Percentiles rank a stretch among this genome's conserved stretches.
These are phyloP conservation scores for Tetrapisispora namnaoensis DNA, from an alignment of 805 yeast genomes.

Conservation along the genomic window DNA sequence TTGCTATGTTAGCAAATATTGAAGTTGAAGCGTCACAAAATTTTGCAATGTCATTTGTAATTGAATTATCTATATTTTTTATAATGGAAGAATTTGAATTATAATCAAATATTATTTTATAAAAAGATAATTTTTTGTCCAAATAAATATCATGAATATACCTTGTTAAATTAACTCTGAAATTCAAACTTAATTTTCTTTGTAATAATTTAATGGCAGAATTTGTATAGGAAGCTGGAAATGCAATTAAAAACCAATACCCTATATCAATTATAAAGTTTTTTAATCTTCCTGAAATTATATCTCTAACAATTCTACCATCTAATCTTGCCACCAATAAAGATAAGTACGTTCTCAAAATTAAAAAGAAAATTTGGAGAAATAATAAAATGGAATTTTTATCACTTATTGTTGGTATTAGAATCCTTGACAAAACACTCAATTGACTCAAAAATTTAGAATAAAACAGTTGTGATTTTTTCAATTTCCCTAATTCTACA, in stretches of 20 bases:
- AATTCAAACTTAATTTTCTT: slow-evolving; percentile 65
- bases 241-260: slow-evolving; percentile 82
- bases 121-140: slow-evolving; percentile 71
- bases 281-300: slow-evolving; percentile 70
- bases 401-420: slow-evolving; percentile 66
- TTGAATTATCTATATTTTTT: slow-evolving; percentile 68
- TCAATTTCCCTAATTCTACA: slow-evolving; percentile 15
- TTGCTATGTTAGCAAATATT: slow-evolving; percentile 80
- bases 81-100: slow-evolving; percentile 33
- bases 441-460: slow-evolving; percentile 66
- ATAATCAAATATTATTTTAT: slow-evolving; percentile 60
- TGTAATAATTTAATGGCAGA: slow-evolving; percentile 79
- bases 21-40: slow-evolving; percentile 77
- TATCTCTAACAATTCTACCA: slow-evolving; percentile 84
- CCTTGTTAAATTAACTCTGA: slow-evolving; percentile 73
- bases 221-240: slow-evolving; percentile 89
- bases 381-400: slow-evolving; percentile 56
- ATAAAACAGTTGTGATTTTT: slow-evolving; percentile 31
- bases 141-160: slow-evolving; percentile 86
- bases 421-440: slow-evolving; percentile 64
- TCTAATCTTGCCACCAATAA: slow-evolving; percentile 79
- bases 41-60: slow-evolving; percentile 73
- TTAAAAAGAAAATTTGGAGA: slow-evolving; percentile 63
- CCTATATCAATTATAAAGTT: slow-evolving; percentile 67
- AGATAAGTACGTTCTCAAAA: slow-evolving; percentile 80